These are phyloP conservation scores for Coriaria nepalensis DNA, from an alignment of 306 rosid genomes.

Conservation along the genomic window DNA sequence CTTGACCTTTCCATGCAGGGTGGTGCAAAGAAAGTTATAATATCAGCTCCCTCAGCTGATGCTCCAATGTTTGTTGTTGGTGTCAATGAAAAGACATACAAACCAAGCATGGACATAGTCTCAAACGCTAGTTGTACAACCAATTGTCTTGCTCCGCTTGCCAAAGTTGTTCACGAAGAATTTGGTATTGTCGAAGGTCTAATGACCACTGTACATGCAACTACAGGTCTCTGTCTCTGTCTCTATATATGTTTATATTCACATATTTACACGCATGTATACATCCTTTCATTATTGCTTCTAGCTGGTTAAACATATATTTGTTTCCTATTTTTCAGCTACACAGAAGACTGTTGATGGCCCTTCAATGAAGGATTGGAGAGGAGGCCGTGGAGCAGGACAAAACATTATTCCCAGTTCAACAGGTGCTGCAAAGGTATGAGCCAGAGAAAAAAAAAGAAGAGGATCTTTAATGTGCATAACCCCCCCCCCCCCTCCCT, in stretches of 20 bases:
- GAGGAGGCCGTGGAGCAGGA: slow-evolving; percentile 96
- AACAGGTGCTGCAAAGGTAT: slow-evolving; percentile 97
- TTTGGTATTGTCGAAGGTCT: slow-evolving; percentile 91
- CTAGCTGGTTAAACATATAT: not conserved
- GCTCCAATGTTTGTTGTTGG: slow-evolving; percentile 99
- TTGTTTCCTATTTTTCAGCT: slow-evolving; percentile 33
- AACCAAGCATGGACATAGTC: slow-evolving; percentile 71
- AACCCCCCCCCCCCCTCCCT: no score
- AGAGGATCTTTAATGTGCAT: not conserved
- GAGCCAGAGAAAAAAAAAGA: not conserved
- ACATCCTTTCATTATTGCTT: no score
- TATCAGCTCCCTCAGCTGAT: slow-evolving; percentile 98
- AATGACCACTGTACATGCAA: slow-evolving; percentile 99
- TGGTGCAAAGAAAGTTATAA: slow-evolving; percentile 91
- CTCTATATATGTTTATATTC: slow-evolving; percentile 3
- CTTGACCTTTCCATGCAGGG: slow-evolving; percentile 36
- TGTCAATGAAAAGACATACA: slow-evolving; percentile 74
- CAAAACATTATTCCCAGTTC: slow-evolving; percentile 98
- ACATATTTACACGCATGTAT: not conserved
- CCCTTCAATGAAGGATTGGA: slow-evolving; percentile 98
- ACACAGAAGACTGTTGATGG: slow-evolving; percentile 99
- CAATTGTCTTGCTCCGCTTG: slow-evolving; percentile 97
- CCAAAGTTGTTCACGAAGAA: slow-evolving; percentile 96
- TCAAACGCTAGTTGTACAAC: slow-evolving; percentile 99
- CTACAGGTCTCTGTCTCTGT: slow-evolving; percentile 54